A percentile compares a stretch with the other conserved stretches of the same genome.
Conservation (phyloP, 176 grass and related monocot species). For the Musa schizocarpa region DNA sequence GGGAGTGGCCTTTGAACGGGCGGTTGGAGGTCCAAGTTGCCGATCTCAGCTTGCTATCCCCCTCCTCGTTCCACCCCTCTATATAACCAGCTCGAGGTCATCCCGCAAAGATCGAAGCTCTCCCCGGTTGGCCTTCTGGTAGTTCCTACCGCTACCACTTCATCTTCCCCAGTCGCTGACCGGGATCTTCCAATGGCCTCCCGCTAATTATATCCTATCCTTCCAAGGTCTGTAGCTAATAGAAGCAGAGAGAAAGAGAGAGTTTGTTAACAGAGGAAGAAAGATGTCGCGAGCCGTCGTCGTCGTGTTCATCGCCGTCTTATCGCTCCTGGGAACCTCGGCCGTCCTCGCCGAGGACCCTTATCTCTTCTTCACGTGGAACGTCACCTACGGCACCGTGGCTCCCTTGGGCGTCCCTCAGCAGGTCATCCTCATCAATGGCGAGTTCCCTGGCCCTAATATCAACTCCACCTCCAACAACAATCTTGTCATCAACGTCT, state of each 20-base stretch:
- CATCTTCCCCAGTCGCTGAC: background rate
- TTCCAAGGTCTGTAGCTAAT: background rate
- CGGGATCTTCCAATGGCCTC: background rate
- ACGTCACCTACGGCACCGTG: background rate
- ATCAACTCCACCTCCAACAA: conserved; percentile 6
- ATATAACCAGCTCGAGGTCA: background rate
- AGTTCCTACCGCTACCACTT: background rate
- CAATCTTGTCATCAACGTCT: background rate
- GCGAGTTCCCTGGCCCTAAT: background rate
- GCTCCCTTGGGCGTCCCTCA: conserved; percentile 1
- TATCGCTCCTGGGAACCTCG: background rate
- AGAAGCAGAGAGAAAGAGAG: background rate
- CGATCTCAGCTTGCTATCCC: background rate
- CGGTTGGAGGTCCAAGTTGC: too few relatives aligned
- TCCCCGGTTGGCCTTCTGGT: background rate
- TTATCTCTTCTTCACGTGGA: background rate
- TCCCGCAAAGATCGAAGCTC: background rate
- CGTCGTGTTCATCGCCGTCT: background rate
- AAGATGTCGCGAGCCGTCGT: background rate
- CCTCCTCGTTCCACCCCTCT: background rate
- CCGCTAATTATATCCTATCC: background rate
- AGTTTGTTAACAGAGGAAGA: background rate
- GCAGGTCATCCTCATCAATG: background rate
- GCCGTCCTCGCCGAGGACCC: background rate
- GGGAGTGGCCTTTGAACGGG: too few relatives aligned